Base-by-base conservation (phyloP, 371 early-diverging fungal genomes). In the Circinella umbellata region DNA sequence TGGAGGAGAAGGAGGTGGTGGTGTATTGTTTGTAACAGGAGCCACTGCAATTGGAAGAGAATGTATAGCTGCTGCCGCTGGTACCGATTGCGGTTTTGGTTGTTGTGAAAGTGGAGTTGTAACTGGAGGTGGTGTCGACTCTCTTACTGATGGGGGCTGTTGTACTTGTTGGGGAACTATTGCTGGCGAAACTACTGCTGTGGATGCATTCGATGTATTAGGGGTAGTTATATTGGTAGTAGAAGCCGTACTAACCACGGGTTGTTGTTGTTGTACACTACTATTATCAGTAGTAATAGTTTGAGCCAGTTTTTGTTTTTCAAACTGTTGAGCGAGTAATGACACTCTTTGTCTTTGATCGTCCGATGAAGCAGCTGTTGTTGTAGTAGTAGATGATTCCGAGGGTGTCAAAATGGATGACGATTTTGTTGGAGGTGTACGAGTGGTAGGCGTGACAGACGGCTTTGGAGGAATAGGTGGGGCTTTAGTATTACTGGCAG, bases 391-490 rank as follows among this genome's bases (percentile, higher is more conserved):
- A 6, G 18, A 11, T 34, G 38, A 46, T 38, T 47, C 37, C 49
- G 53, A 17, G 10, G 49, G 10, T 11, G 27, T 38, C 53, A 64
- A 34, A 35, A 18, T 34, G 37, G 65, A 34, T 34, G 20, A 5
- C 62, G 62, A 61, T 57, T 57, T 57, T 57, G 57, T n/a, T 34
- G 57, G 57, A 57, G 57, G 57, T 34, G 57, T 34, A n/a, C 57
- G 57, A 7, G 6, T 34, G 7, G 63, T 5, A 47, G 51, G n/a
- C 10, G 48, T 15, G 42, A 48, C 55, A 27, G 59, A 15, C 18
- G 64, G 73, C 55, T 73, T 73, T 11, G 73, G 73, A 13, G 73
- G 73, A 60, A 73, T 66, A n/a, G 64, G 73, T 10, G 73, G 73
- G 34, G 68, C 68, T 34, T 11, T 35, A 17, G 51, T 7, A 27